Base-by-base conservation (phyloP, 257 asterid genomes). In the Prunella vulgaris region DNA sequence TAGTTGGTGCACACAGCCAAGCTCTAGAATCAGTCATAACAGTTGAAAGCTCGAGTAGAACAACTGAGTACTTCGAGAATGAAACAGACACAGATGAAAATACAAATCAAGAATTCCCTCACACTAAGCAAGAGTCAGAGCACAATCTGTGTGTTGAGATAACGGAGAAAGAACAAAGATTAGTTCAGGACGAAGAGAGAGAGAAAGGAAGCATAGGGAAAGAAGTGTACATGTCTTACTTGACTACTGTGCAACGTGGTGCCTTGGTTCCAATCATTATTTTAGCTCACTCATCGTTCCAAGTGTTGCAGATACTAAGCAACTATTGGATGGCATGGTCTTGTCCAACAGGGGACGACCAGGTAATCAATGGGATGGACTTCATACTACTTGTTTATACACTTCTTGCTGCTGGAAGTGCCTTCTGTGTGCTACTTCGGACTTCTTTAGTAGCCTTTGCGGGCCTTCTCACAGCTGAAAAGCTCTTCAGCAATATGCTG, bases 281-380 rank as follows among this genome's bases (percentile, higher is more conserved):
- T 63, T 84, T 92, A 2, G 97, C 95, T 1, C 98, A 92, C 66
- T 69, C 85, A 14, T 88, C 90, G 13, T 92, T 88, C 82, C 98
- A 92, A 76, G 85, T 75, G 66, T 75, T 93, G 66, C 97, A 93
- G 85, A 81, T 93, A 51, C 75, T 83, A 64, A 88, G 95, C 90
- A 93, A 93, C 83, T 93, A 93, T 73, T 93, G 98, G 98, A 93
- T 93, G 96, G 95, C 98, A 27, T 86, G 91, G 93, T 84, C 96
- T 33, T 90, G 97, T 77, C 96, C 98, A 7, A 79, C 90, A 2
- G 95, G 87, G 18, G 83, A 67, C n/a, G 83, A 67, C 42, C 74
- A 80, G 74, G 86, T 88, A 49, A 56, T 80, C 13, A 58, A 66
- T 1, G 78, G 79, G 66, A 90, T 93, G 85, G 69, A 85, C 58